These are phyloP conservation scores for Anthostomella pinea DNA, from an alignment of 2,329 filamentous ascomycete species.

Conservation along the genomic window DNA sequence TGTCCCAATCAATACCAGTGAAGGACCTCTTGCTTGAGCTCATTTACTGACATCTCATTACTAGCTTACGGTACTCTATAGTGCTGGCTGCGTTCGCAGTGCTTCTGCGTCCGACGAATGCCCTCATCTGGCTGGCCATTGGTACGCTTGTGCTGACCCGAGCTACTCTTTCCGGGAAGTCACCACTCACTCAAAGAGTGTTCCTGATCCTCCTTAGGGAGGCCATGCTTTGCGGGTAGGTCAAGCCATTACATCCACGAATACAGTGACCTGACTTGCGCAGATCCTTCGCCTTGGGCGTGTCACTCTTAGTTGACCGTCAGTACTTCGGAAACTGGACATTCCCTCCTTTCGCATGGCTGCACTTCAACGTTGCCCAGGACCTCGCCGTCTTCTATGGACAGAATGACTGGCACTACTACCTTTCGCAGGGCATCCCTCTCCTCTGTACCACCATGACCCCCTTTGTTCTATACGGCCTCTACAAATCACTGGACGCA, in stretches of 20 bases:
- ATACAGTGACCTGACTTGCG: constrained; percentile 6
- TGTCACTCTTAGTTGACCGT: constrained; percentile 68
- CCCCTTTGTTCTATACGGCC: constrained; percentile 67
- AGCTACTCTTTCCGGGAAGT: constrained; percentile 38
- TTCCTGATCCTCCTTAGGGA: constrained; percentile 59
- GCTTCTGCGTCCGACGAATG: constrained; percentile 84
- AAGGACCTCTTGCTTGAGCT: constrained; percentile 8
- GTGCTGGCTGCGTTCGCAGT: constrained; percentile 77
- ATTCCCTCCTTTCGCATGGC: constrained; percentile 81
- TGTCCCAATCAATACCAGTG: too few species aligned
- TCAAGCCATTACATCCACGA: constrained; percentile 13
- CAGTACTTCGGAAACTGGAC: constrained; percentile 83
- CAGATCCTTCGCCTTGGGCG: constrained; percentile 52
- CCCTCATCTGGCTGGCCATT: constrained; percentile 77
- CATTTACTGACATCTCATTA: not conserved
- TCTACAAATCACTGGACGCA: constrained; percentile 50
- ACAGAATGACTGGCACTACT: constrained; percentile 87
- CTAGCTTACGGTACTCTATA: constrained; percentile 61
- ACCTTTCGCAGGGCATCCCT: constrained; percentile 84
- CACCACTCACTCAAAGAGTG: constrained; percentile 41
- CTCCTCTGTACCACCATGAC: constrained; percentile 80
- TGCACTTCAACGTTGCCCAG: constrained; percentile 87
- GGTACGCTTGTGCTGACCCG: constrained; percentile 50
- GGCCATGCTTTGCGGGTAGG: constrained; percentile 57
- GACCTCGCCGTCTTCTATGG: constrained; percentile 92